A percentile compares a stretch with the other conserved stretches of the same genome.
Conservation (phyloP, 2,329 filamentous ascomycete species). For the Arthroderma sp. region DNA sequence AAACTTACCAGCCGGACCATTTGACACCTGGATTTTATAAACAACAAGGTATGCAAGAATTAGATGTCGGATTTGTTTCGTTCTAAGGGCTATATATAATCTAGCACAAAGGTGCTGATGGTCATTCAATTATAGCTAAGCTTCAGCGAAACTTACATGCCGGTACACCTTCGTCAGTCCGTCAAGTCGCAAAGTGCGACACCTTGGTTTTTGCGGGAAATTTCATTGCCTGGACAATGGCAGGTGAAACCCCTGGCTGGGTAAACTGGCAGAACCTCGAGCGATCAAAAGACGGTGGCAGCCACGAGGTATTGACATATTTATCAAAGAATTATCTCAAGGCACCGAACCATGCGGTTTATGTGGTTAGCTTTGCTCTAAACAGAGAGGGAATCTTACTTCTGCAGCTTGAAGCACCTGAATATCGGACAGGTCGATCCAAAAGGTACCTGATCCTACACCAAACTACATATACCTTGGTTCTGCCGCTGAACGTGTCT, state of each 20-base stretch:
- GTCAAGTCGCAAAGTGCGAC: not conserved
- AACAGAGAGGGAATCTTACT: not conserved
- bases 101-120: not conserved
- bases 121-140: not conserved
- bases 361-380: not conserved
- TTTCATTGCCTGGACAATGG: not conserved
- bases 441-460: not conserved
- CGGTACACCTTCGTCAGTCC: not conserved
- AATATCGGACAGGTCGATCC: not conserved
- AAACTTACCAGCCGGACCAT: not conserved
- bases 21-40: not conserved
- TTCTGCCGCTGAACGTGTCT: not conserved
- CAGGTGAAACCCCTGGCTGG: not conserved
- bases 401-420: not conserved
- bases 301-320: not conserved
- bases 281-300: not conserved
- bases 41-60: not conserved
- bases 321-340: not conserved
- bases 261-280: not conserved
- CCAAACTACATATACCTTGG: not conserved
- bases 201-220: not conserved
- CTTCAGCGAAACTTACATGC: not conserved
- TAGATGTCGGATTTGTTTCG: not conserved
- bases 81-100: not conserved
- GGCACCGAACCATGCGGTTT: not conserved